Conservation (phyloP, 192 early-diverging fungal genomes). For the Coemansia sp. region DNA sequence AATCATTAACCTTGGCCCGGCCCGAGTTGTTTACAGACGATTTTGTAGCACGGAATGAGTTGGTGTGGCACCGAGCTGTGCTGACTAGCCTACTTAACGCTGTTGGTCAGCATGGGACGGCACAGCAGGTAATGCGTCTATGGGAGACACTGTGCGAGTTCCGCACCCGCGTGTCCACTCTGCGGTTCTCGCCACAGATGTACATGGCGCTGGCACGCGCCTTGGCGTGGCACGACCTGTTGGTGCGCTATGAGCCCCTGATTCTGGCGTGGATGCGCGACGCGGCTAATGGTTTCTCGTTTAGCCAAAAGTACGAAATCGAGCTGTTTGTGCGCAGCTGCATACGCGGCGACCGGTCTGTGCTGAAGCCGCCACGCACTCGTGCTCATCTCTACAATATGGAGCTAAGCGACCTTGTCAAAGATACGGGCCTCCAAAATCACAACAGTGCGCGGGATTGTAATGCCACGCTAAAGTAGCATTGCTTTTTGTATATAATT, state of each 20-base stretch:
- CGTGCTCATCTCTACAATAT: not conserved
- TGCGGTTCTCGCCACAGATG: slow-evolving; percentile 34
- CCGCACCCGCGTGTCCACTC: slow-evolving; percentile 17
- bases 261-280: slow-evolving; percentile 26
- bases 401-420: not conserved
- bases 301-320: slow-evolving; percentile 21
- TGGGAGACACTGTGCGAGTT: slow-evolving; percentile 36
- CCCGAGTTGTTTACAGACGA: slow-evolving; percentile 30
- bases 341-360: slow-evolving; percentile 2
- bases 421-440: not conserved
- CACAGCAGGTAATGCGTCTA: slow-evolving; percentile 19
- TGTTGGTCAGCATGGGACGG: slow-evolving; percentile 30
- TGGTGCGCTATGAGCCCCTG: slow-evolving; percentile 18
- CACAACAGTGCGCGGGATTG: not conserved
- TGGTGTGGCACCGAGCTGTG: slow-evolving; percentile 44
- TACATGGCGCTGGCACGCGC: slow-evolving; percentile 47
- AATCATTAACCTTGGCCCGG: slow-evolving; percentile 9
- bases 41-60: slow-evolving; percentile 31
- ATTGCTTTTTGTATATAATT: not conserved
- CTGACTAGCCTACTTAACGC: slow-evolving; percentile 27
- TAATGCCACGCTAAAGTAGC: not conserved
- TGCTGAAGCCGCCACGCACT: slow-evolving; percentile 1
- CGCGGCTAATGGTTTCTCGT: slow-evolving; percentile 29
- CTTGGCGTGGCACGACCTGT: slow-evolving; percentile 28
- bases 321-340: slow-evolving; percentile 28